Percentiles rank a stretch among this genome's conserved stretches.
Evolutionary conservation across 108 stramenopile genomes (phyloP).

Genomic region (Fragilaria crotonensis): DNA sequence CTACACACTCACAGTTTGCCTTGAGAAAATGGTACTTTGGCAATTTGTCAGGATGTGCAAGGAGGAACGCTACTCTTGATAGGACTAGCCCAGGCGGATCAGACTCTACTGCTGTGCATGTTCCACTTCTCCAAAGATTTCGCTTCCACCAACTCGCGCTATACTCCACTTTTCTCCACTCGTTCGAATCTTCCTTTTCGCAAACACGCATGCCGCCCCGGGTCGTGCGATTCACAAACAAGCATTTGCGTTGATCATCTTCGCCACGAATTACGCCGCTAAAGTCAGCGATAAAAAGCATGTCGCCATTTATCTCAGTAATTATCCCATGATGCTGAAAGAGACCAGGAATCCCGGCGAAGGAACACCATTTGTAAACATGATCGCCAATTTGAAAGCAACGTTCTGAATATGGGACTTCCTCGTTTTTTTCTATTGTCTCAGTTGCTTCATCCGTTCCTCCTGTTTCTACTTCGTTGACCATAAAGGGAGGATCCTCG

Average conservation of each 20-base stretch:
- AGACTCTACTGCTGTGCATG: conserved; percentile 11
- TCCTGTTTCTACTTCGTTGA: no score
- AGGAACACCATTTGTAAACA: conserved; percentile 35
- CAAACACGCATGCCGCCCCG: not conserved
- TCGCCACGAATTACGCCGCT: not conserved
- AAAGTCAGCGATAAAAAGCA: not conserved
- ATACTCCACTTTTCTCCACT: conserved; percentile 38
- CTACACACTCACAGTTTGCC: conserved; percentile 78
- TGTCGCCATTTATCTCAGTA: conserved; percentile 12
- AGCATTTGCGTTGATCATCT: not conserved
- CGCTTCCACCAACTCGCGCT: conserved; percentile 28
- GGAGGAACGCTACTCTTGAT: conserved; percentile 42
- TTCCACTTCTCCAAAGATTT: conserved; percentile 16
- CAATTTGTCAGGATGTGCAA: conserved; percentile 35
- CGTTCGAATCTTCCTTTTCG: not conserved
- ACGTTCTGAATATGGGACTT: not conserved
- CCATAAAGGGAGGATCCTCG: no score
- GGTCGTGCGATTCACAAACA: not conserved
- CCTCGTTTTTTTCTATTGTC: no score
- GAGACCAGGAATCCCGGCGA: conserved; percentile 26
- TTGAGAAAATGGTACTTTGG: conserved; percentile 64
- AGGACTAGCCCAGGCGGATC: conserved; percentile 41
- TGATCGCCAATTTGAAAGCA: conserved; percentile 31
- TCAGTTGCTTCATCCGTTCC: no score
- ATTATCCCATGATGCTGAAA: conserved; percentile 49